These are phyloP conservation scores for Atkinsonella hypoxylon DNA, from an alignment of 2,329 filamentous ascomycete species.

Conservation along the genomic window DNA sequence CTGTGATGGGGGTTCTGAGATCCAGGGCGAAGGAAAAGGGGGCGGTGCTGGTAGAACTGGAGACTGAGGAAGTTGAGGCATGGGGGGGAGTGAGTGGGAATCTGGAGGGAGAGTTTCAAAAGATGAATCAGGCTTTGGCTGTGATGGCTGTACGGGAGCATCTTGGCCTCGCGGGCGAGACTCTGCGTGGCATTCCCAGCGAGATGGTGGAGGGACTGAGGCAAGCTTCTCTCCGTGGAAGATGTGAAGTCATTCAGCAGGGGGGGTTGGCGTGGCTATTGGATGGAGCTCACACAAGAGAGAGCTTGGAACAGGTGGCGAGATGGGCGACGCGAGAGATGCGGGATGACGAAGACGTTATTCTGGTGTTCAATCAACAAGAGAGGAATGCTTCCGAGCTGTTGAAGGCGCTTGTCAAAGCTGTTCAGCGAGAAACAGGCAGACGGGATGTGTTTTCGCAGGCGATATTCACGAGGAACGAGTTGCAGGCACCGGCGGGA, in stretches of 20 bases:
- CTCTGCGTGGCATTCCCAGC: constrained; percentile 14
- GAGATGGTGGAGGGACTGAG: constrained; percentile 54
- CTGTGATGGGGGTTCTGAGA: constrained; percentile 40
- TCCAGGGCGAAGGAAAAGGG: constrained; percentile 47
- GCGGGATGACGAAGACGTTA: constrained; percentile 19
- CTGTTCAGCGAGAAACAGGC: constrained; percentile 30
- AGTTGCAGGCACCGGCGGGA: constrained; percentile 14
- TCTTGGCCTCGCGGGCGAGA: constrained; percentile 23
- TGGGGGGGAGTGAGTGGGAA: constrained; percentile 31
- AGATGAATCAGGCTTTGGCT: constrained; percentile 47
- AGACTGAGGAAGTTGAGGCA: constrained; percentile 22
- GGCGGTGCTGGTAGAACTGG: constrained; percentile 29
- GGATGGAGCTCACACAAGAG: constrained; percentile 78
- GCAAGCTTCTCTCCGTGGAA: constrained; percentile 56
- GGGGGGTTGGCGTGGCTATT: constrained; percentile 59
- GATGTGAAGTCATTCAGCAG: constrained; percentile 56
- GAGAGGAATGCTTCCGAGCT: constrained; percentile 62
- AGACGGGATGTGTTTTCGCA: constrained; percentile 46
- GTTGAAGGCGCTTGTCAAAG: constrained; percentile 48
- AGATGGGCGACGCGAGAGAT: constrained; percentile 58
- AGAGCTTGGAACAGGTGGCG: constrained; percentile 66
- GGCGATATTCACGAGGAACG: constrained; percentile 74
- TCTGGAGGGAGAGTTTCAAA: constrained; percentile 41
- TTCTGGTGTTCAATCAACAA: constrained; percentile 88
- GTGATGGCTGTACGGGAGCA: constrained; percentile 45